Evolutionary conservation across 164 flowering plant species (phyloP).

Genomic region (Saururus chinensis): DNA sequence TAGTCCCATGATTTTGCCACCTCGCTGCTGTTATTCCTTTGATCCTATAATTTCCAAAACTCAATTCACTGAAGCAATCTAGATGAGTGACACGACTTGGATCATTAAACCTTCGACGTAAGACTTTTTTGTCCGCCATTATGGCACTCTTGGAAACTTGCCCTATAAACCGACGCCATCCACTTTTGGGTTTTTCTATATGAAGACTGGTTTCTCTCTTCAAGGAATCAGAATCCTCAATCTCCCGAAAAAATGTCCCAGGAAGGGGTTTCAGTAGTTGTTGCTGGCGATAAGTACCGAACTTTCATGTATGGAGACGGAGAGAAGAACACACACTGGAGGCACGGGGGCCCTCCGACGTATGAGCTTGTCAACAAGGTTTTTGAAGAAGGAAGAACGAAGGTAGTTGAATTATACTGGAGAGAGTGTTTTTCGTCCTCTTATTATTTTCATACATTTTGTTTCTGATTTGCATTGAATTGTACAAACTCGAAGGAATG

Average conservation of each 20-base stretch:
- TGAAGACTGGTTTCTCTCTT: too few species aligned
- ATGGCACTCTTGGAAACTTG: too few species aligned
- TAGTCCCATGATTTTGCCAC: too few species aligned
- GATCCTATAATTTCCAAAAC: too few species aligned
- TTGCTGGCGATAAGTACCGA: slow-evolving; percentile 48
- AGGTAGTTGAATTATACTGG: slow-evolving; percentile 18
- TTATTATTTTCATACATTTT: not conserved
- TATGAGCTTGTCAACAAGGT: slow-evolving; percentile 54
- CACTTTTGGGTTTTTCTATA: too few species aligned
- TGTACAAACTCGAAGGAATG: slow-evolving; percentile 13
- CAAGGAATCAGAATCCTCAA: too few species aligned
- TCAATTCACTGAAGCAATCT: too few species aligned
- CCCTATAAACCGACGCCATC: too few species aligned
- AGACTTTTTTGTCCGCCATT: too few species aligned
- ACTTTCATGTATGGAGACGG: slow-evolving; percentile 42
- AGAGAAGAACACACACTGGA: slow-evolving; percentile 40
- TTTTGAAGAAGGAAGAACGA: slow-evolving; percentile 68
- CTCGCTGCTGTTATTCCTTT: too few species aligned
- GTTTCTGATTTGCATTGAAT: not conserved
- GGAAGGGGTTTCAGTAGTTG: slow-evolving; percentile 2
- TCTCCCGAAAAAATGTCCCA: not conserved
- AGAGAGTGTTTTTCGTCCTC: not conserved
- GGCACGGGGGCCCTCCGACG: slow-evolving; percentile 68
- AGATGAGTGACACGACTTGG: too few species aligned
- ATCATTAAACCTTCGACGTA: too few species aligned